Evolutionary conservation across 164 flowering plant genomes (phyloP).

Genomic region (Stephania cephalantha): DNA sequence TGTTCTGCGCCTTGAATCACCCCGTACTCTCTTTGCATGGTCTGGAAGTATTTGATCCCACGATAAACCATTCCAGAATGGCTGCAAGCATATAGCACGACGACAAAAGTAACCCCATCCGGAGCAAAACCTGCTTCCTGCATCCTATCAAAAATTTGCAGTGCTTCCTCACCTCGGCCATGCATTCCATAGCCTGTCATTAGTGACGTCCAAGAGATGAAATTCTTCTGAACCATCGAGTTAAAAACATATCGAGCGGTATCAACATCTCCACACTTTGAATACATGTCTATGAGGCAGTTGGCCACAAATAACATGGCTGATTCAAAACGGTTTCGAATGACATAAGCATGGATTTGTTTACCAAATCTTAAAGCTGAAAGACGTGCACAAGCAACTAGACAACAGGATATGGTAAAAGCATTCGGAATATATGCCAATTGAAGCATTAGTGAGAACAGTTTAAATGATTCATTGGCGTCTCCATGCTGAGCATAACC

Average conservation of each 20-base stretch:
- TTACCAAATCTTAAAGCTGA: slow-evolving; percentile 48
- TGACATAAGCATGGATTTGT: slow-evolving; percentile 59
- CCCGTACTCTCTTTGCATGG: slow-evolving; percentile 50
- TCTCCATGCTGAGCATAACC: slow-evolving; percentile 77
- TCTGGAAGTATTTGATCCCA: slow-evolving; percentile 46
- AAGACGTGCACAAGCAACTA: slow-evolving; percentile 77
- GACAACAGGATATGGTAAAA: slow-evolving; percentile 64
- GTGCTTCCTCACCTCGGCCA: slow-evolving; percentile 67
- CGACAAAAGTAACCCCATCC: slow-evolving; percentile 67
- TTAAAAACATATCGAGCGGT: slow-evolving; percentile 53
- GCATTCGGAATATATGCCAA: slow-evolving; percentile 41
- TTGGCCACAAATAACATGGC: slow-evolving; percentile 50
- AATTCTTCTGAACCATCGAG: slow-evolving; percentile 43
- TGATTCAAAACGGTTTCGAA: slow-evolving; percentile 40
- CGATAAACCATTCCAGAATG: slow-evolving; percentile 66
- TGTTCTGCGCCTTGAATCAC: slow-evolving; percentile 58
- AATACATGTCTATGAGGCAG: slow-evolving; percentile 80
- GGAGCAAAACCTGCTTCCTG: slow-evolving; percentile 36
- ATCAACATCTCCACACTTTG: slow-evolving; percentile 68
- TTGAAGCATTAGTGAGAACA: slow-evolving; percentile 51
- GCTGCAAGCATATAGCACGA: slow-evolving; percentile 79
- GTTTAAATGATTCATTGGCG: slow-evolving; percentile 51
- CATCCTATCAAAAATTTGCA: slow-evolving; percentile 52
- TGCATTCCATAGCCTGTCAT: slow-evolving; percentile 75
- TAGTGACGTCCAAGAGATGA: slow-evolving; percentile 76